Conservation (phyloP, 805 yeast genomes). For the Jamesozyma spencerorum region DNA sequence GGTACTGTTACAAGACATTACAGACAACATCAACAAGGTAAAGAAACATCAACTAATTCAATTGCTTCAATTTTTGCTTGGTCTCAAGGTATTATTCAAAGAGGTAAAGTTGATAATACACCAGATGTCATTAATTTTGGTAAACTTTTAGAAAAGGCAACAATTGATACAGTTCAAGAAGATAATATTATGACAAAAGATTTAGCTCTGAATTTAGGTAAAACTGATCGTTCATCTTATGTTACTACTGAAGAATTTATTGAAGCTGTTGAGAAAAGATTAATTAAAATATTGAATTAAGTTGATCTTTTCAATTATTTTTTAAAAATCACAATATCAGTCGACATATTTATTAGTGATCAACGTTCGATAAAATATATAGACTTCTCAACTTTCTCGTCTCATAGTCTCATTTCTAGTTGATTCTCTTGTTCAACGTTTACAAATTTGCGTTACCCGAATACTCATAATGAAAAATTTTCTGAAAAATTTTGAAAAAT, state of each 20-base stretch:
- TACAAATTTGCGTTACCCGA: not conserved
- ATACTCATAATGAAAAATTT: not conserved
- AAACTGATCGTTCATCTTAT: constrained; percentile 69
- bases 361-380: no score
- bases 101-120: constrained; percentile 82
- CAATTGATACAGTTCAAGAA: constrained; percentile 70
- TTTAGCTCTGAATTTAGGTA: constrained; percentile 82
- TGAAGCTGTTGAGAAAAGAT: constrained; percentile 66
- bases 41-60: constrained; percentile 94
- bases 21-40: constrained; percentile 93
- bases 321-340: no score
- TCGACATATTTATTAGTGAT: no score
- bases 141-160: constrained; percentile 68
- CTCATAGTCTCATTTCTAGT: no score
- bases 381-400: not conserved
- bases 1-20: constrained; percentile 97
- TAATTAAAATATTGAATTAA: constrained; percentile 27
- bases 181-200: constrained; percentile 95
- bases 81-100: constrained; percentile 87
- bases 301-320: no score
- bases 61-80: constrained; percentile 96
- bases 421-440: no score
- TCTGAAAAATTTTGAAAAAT: not conserved
- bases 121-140: constrained; percentile 81
- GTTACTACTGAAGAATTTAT: constrained; percentile 91